Conservation (phyloP, 73 alveolate species). For the Paramecium sexaurelia region DNA sequence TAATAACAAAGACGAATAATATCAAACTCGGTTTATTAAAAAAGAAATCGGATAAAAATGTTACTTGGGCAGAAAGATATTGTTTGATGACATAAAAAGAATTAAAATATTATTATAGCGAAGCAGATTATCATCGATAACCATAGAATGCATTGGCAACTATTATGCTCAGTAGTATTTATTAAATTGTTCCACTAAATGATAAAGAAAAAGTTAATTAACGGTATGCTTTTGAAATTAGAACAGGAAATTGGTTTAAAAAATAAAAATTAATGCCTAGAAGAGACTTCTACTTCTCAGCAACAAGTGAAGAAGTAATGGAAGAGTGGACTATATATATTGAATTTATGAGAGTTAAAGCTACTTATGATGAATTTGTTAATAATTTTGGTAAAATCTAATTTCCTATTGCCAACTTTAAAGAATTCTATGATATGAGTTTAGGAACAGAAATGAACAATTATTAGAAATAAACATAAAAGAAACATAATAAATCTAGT, state of each 20-base stretch:
- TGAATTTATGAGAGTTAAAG: slow-evolving; percentile 64
- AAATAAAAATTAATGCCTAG: slow-evolving; percentile 9
- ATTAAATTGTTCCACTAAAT: neutral
- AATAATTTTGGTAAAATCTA: slow-evolving; percentile 59
- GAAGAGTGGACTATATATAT: slow-evolving; percentile 67
- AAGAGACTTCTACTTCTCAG: slow-evolving; percentile 49
- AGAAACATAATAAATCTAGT: neutral
- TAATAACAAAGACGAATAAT: neutral
- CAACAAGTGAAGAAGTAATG: neutral
- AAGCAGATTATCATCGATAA: neutral
- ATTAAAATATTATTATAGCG: neutral
- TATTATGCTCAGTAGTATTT: neutral
- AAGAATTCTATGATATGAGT: slow-evolving; percentile 38
- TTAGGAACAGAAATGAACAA: neutral
- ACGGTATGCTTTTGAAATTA: slow-evolving; percentile 27
- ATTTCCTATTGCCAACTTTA: neutral
- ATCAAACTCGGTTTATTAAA: slow-evolving; percentile 52
- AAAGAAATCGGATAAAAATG: slow-evolving; percentile 58
- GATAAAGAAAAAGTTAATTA: neutral
- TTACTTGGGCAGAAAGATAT: slow-evolving; percentile 15
- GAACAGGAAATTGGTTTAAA: slow-evolving; percentile 37
- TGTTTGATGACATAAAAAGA: neutral
- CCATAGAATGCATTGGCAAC: neutral
- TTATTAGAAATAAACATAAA: neutral
- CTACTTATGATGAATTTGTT: slow-evolving; percentile 53